Conservation (phyloP, 169 alveolate genomes). For the Eimeria falciformis region DNA sequence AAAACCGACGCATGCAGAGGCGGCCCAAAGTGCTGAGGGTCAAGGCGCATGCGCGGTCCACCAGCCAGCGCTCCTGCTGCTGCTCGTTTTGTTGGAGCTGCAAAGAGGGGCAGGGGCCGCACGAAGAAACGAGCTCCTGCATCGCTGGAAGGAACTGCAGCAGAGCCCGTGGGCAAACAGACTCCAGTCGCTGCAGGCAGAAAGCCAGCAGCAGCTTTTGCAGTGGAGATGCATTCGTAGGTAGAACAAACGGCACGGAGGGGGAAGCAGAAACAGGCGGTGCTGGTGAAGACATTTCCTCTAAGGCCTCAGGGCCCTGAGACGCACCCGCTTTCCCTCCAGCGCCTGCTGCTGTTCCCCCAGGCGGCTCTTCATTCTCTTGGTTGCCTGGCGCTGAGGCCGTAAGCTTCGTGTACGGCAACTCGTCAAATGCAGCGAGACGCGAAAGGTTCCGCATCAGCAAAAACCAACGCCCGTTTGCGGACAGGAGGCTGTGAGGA, state of each 20-base stretch:
- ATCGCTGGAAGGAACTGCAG: constrained; percentile 44
- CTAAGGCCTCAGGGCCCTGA: not conserved
- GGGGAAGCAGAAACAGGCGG: not conserved
- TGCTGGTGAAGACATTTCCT: not conserved
- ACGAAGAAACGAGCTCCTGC: constrained; percentile 22
- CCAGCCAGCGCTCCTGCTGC: constrained; percentile 35
- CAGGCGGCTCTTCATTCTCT: not conserved
- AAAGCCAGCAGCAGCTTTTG: constrained; percentile 50
- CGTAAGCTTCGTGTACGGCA: not conserved
- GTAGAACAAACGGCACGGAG: constrained; percentile 19
- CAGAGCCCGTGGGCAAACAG: constrained; percentile 27
- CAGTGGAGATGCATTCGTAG: constrained; percentile 13
- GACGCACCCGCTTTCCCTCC: not conserved
- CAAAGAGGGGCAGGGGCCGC: not conserved
- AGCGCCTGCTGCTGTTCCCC: not conserved
- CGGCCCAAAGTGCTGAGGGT: constrained; percentile 51
- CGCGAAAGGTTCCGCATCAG: constrained; percentile 48
- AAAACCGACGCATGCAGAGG: constrained; percentile 48
- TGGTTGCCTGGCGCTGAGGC: constrained; percentile 13
- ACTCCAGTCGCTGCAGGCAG: constrained; percentile 57
- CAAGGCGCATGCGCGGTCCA: constrained; percentile 20
- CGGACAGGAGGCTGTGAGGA: not conserved
- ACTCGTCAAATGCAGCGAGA: constrained; percentile 26
- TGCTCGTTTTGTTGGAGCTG: not conserved
- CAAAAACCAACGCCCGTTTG: constrained; percentile 14